Evolutionary conservation across 768 basidiomycete species (phyloP).

Genomic region (Suillus ampliporus): DNA sequence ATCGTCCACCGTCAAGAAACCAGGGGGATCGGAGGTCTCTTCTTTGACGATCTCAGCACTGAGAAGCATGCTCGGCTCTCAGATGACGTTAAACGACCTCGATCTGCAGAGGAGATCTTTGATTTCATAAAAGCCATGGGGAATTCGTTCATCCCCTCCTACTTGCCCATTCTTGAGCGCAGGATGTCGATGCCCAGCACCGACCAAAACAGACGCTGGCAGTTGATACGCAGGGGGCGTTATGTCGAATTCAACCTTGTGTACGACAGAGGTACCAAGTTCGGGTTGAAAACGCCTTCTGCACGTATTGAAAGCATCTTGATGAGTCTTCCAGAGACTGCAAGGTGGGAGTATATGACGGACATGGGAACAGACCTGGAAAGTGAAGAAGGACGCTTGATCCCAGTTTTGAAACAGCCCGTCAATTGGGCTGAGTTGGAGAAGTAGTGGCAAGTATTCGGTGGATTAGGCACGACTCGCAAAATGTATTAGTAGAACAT

Average conservation of each 20-base stretch:
- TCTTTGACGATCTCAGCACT: conserved; percentile 91
- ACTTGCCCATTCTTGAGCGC: conserved; percentile 80
- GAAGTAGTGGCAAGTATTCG: background rate
- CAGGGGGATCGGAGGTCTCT: conserved; percentile 92
- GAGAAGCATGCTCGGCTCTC: conserved; percentile 68
- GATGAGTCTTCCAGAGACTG: conserved; percentile 88
- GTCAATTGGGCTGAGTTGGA: conserved; percentile 59
- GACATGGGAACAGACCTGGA: conserved; percentile 68
- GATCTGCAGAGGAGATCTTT: conserved; percentile 74
- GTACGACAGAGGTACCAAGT: conserved; percentile 87
- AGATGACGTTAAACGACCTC: conserved; percentile 52
- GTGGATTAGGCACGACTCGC: background rate
- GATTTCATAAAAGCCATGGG: conserved; percentile 73
- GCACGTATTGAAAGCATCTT: conserved; percentile 89
- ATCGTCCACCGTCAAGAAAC: conserved; percentile 87
- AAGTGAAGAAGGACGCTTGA: conserved; percentile 68
- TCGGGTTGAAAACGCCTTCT: conserved; percentile 83
- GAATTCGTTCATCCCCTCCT: conserved; percentile 86
- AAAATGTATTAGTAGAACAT: background rate
- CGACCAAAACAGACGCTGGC: conserved; percentile 85
- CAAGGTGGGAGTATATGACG: conserved; percentile 89
- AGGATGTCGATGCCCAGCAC: conserved; percentile 61
- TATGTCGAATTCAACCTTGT: conserved; percentile 97
- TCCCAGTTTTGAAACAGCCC: conserved; percentile 66
- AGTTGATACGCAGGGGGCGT: conserved; percentile 86